A percentile compares a stretch with the other conserved stretches of the same genome.
Conservation (phyloP, 495 filamentous ascomycete species). For the Chlorociboria aeruginascens region DNA sequence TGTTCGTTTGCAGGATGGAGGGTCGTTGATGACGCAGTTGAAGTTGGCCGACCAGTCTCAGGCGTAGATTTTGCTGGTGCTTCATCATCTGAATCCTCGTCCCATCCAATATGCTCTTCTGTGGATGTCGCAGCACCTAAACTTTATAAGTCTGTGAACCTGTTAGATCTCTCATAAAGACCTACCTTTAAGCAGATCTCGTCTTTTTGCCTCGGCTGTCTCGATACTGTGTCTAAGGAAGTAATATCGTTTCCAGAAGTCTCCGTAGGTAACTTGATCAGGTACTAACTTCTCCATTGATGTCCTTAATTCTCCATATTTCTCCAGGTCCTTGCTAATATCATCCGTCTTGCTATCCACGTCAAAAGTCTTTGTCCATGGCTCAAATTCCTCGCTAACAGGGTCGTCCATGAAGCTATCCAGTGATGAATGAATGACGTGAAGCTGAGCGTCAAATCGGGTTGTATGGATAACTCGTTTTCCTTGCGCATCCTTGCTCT, state of each 20-base stretch:
- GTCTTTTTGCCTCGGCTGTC: constrained; percentile 82
- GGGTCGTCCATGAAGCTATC: constrained; percentile 83
- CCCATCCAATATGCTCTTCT: constrained; percentile 77
- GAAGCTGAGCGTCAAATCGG: constrained; percentile 88
- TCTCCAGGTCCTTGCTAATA: constrained; percentile 72
- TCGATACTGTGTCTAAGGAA: constrained; percentile 91
- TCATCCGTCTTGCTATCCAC: constrained; percentile 75
- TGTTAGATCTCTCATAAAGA: not conserved
- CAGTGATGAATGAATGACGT: constrained; percentile 78
- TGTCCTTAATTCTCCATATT: constrained; percentile 73
- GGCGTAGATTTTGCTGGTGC: constrained; percentile 18
- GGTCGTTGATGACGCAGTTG: constrained; percentile 39
- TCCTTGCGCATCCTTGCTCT: constrained; percentile 82
- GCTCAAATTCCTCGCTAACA: constrained; percentile 56
- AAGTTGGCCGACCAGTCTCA: constrained; percentile 26
- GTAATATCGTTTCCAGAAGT: constrained; percentile 94
- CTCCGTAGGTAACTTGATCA: constrained; percentile 71
- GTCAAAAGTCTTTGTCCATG: constrained; percentile 66
- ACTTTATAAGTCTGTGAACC: constrained; percentile 12
- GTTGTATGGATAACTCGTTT: constrained; percentile 88
- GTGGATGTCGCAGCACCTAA: constrained; percentile 44
- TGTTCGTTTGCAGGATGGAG: constrained; percentile 32
- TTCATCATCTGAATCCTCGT: constrained; percentile 64
- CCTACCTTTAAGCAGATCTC: constrained; percentile 85
- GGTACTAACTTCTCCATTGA: constrained; percentile 97